These are phyloP conservation scores for Neoboletus subvelutipes DNA, from an alignment of 768 basidiomycete species.

Conservation along the genomic window DNA sequence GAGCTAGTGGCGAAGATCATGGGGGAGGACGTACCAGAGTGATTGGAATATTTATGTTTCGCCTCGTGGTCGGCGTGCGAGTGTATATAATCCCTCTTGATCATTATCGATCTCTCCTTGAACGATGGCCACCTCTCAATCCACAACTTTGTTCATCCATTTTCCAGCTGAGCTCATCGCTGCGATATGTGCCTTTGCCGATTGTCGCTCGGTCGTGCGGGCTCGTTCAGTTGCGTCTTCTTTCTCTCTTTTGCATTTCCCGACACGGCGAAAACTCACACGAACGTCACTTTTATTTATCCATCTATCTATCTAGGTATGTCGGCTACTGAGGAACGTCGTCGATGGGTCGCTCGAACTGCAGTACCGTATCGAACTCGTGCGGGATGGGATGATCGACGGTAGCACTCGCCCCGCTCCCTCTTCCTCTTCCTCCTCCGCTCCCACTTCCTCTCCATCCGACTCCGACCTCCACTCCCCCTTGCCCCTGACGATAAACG, in stretches of 20 bases:
- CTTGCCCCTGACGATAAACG: not conserved
- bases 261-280: not conserved
- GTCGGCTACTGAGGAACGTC: constrained; percentile 16
- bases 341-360: constrained; percentile 33
- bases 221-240: constrained; percentile 15
- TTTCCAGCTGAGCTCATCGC: constrained; percentile 18
- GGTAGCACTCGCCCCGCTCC: not conserved
- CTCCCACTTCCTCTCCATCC: not conserved
- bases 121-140: not conserved
- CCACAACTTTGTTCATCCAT: not conserved
- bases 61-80: not conserved
- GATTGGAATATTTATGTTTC: not conserved
- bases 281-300: not conserved
- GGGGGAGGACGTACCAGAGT: constrained; percentile 40
- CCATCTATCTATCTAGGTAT: constrained; percentile 26
- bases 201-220: constrained; percentile 8
- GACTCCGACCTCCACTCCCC: not conserved
- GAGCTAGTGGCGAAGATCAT: constrained; percentile 71
- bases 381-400: constrained; percentile 37
- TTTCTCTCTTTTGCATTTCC: too few relatives aligned
- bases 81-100: not conserved
- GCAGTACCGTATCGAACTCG: constrained; percentile 41
- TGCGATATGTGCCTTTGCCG: constrained; percentile 9
- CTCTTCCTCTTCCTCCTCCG: too few relatives aligned
- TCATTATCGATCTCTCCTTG: not conserved